Base-by-base conservation (phyloP, 805 yeast species). In the Brettanomyces anomalus region DNA sequence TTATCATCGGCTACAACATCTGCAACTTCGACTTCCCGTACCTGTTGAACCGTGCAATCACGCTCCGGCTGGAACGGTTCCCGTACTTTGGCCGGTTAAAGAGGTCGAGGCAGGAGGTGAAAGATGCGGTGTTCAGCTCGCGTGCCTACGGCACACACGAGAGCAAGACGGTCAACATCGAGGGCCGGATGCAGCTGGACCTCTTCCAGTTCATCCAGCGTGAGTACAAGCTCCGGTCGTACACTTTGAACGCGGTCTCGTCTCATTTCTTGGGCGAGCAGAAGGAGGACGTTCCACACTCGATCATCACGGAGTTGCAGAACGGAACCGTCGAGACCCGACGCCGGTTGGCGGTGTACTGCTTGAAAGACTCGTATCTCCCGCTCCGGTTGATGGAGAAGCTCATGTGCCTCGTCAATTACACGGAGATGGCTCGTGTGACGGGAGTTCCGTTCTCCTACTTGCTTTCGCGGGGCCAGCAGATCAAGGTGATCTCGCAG, bases 351-450 rank as follows among this genome's bases (percentile, higher is more conserved):
- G 99, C 99, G 0, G 97, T 93, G 5, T 93, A 93, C 62, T 93
- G 99, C 72, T 68, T 93, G 54, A 93, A 93, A 55, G 99, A 93
- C 70, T 96, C 98, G 0, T 89, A 83, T 55, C 68, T 93, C 37
- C 98, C 98, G 1, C 58, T 93, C 53, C 68, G 98, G 49, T 70
- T 93, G 32, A 64, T 89, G 54, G 97, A 90, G 49, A 94, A 90
- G 55, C 72, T 93, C 42, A 94, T 93, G 98, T 88, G 97, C 54
- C 69, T 93, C 47, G 95, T 94, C 47, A 93, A 93, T 57, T 93
- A 93, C 64, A 90, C 97, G 0, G 99, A 93, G 65, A 93, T 93
- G 99, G 97, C 98, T 2, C 81, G 99, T 68, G 99, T 93, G 21
- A 93, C 98, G 0, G 99, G 99, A 50, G 97, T 93, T 10, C 98